These are phyloP conservation scores for Rhizoclosmatium globosum DNA, from an alignment of 192 early-diverging fungal species.

Conservation along the genomic window DNA sequence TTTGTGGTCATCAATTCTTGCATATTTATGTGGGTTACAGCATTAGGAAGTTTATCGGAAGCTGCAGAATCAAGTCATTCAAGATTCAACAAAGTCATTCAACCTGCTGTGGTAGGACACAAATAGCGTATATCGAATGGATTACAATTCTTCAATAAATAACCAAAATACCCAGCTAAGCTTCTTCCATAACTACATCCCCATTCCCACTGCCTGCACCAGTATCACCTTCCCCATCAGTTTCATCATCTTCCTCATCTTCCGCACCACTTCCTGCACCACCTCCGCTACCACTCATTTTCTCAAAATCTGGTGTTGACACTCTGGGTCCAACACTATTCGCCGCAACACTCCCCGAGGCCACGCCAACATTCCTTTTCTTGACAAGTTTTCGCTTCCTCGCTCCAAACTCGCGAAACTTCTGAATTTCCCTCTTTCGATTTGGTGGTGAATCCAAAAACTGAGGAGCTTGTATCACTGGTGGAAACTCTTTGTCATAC, in stretches of 20 bases:
- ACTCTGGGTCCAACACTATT: background rate
- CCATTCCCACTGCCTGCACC: background rate
- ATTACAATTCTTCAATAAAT: background rate
- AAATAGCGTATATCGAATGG: background rate
- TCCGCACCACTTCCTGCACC: background rate
- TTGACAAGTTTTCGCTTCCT: conserved; percentile 8
- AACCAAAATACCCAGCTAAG: background rate
- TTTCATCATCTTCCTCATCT: background rate
- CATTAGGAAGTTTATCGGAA: conserved; percentile 6
- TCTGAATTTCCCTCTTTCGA: background rate
- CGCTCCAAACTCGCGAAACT: background rate
- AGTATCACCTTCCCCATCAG: background rate
- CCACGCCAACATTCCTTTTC: conserved; percentile 6
- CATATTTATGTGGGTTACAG: background rate
- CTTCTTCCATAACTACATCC: background rate
- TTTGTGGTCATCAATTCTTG: background rate
- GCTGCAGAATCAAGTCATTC: conserved; percentile 3
- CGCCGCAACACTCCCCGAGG: background rate
- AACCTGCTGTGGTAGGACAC: background rate
- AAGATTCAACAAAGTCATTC: conserved; percentile 12
- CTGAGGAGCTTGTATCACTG: background rate
- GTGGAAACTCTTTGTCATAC: conserved; percentile 17
- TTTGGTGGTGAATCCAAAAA: conserved; percentile 3
- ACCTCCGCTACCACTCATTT: background rate
- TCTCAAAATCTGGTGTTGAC: background rate